Base-by-base conservation (phyloP, 768 basidiomycete genomes). In the Boletus rufocinnamomeus region DNA sequence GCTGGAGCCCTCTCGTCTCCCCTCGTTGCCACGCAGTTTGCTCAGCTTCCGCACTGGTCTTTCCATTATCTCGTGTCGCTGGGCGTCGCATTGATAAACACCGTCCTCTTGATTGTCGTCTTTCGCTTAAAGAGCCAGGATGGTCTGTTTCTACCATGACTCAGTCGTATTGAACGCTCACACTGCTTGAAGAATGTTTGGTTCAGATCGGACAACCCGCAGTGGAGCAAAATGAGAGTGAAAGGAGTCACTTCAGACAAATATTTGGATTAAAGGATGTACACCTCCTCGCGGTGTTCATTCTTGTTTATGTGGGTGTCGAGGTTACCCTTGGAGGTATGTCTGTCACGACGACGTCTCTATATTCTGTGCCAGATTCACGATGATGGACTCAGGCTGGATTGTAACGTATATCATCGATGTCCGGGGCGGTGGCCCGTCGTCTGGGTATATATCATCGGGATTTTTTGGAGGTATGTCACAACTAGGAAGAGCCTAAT, bases 1-100 rank as follows among this genome's bases (percentile, higher is more conserved):
- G 73, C 80, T 0, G 89, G 89, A 2, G 88, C 88, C 2, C 74
- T 90, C 11, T 76, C 76, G 9, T 72, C 92, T 0, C 93, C 94
- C 3, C 79, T 95, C 19, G 84, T 88, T 0, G 82, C 93, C 0
- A 95, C 94, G 0, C 89, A 93, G 57, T 95, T 95, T 62, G 78
- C 89, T 0, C 82, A 84, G 56, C 64, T 83, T 25, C 70, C 62
- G 0, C 79, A 75, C 35, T 94, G 92, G 93, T 89, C 86, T 1
- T 87, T 89, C 69, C 88, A 93, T 69, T 95, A 86, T 66, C 77
- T 93, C 10, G 75, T 75, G 1, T 91, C 90, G 0, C 72, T 93
- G 0, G 87, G 84, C 1, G 62, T 95, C n/a, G 84, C 89, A 0
- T 54, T 84, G 17, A 61, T 76, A 43, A 92, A 89, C 61, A 76